These are phyloP conservation scores for Nitzschia palea DNA, from an alignment of 108 stramenopile genomes.

Conservation along the genomic window DNA sequence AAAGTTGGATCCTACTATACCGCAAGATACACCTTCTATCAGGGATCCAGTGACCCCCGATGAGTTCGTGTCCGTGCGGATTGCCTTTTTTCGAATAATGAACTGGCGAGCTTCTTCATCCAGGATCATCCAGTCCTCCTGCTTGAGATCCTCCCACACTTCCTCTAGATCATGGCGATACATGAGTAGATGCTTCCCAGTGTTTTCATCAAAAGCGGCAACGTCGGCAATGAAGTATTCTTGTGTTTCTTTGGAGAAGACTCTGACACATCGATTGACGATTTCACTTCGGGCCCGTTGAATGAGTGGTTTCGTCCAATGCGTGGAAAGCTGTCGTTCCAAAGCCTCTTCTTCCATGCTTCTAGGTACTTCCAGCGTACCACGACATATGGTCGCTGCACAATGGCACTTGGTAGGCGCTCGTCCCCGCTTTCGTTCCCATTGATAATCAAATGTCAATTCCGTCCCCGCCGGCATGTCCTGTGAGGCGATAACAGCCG, in stretches of 20 bases:
- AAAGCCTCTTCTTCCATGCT: slow-evolving; percentile 60
- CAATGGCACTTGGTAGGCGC: slow-evolving; percentile 95
- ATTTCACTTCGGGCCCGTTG: slow-evolving; percentile 58
- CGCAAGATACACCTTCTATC: slow-evolving; percentile 22
- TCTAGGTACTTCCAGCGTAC: slow-evolving; percentile 85
- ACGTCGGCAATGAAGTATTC: slow-evolving; percentile 82
- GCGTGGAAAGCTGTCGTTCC: slow-evolving; percentile 50
- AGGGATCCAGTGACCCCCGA: not conserved
- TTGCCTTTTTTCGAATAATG: slow-evolving; percentile 68
- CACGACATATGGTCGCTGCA: slow-evolving; percentile 85
- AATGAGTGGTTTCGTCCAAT: slow-evolving; percentile 60
- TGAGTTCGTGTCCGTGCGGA: not conserved
- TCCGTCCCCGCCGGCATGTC: slow-evolving; percentile 90
- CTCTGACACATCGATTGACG: slow-evolving; percentile 70
- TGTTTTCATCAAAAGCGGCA: slow-evolving; percentile 62
- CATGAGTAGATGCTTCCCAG: slow-evolving; percentile 64
- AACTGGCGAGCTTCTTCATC: slow-evolving; percentile 69
- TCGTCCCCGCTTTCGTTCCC: slow-evolving; percentile 87
- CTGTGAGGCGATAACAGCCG: slow-evolving; percentile 82
- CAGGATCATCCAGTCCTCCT: slow-evolving; percentile 83
- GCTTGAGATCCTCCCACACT: slow-evolving; percentile 71
- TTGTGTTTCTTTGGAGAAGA: slow-evolving; percentile 66
- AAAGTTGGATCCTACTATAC: not conserved
- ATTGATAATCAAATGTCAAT: slow-evolving; percentile 97
- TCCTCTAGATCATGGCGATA: slow-evolving; percentile 73